Conservation (phyloP, 2,329 filamentous ascomycete species). For the Talaromyces sp. region DNA sequence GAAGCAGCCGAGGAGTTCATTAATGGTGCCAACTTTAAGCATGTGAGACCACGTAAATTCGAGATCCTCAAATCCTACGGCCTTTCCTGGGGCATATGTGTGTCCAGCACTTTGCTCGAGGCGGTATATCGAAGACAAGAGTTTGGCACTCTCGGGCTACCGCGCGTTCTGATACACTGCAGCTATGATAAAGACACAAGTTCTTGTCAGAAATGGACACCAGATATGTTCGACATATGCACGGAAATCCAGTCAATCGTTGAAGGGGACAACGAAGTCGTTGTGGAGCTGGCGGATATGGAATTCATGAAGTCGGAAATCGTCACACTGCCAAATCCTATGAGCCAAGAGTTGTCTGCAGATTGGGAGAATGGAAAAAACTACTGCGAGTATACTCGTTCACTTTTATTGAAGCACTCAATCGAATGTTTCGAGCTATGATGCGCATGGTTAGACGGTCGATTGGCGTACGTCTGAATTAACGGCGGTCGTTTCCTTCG, state of each 20-base stretch:
- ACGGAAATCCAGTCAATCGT: not conserved
- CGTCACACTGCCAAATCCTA: not conserved
- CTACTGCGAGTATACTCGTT: not conserved
- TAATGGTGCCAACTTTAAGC: not conserved
- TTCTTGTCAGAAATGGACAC: not conserved
- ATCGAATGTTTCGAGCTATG: slow-evolving; percentile 1
- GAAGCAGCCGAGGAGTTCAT: not conserved
- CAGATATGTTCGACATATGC: not conserved
- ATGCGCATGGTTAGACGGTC: not conserved
- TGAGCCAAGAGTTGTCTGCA: not conserved
- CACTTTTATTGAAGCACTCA: not conserved
- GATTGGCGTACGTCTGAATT: not conserved
- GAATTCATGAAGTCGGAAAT: not conserved
- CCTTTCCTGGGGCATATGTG: not conserved
- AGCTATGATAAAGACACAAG: not conserved
- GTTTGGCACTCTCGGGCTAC: not conserved
- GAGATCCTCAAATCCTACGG: not conserved
- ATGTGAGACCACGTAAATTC: not conserved
- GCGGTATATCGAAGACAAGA: not conserved
- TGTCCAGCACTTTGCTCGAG: not conserved
- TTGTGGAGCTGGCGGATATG: not conserved
- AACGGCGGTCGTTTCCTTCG: not conserved
- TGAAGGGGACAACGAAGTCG: not conserved
- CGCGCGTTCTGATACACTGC: not conserved
- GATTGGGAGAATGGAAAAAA: slow-evolving; percentile 1